Conservation (phyloP, 495 filamentous ascomycete genomes). For the Xylaria telfairii region DNA sequence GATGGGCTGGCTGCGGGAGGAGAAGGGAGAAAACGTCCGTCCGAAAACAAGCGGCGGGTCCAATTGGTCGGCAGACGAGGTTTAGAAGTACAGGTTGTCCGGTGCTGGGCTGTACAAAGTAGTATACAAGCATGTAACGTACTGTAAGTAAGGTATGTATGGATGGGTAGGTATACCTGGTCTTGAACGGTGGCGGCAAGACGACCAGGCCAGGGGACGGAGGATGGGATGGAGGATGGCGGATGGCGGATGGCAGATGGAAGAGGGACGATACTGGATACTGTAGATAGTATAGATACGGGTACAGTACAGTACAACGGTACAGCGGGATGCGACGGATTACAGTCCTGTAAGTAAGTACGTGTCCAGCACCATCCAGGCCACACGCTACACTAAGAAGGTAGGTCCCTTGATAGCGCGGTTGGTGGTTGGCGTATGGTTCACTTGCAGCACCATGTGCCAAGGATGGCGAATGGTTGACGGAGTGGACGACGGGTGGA, state of each 20-base stretch:
- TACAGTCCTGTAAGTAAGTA: too few species aligned
- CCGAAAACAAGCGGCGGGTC: constrained; percentile 24
- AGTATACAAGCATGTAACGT: too few species aligned
- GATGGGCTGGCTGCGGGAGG: constrained; percentile 14
- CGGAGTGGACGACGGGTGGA: constrained; percentile 1
- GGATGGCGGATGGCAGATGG: background rate
- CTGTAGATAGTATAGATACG: background rate
- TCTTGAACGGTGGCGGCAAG: background rate
- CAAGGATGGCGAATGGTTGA: constrained; percentile 11
- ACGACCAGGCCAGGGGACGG: background rate
- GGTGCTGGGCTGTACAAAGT: background rate
- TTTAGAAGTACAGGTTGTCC: background rate
- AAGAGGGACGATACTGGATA: background rate
- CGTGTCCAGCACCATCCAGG: constrained; percentile 5
- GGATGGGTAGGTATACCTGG: too few species aligned
- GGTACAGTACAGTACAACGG: background rate
- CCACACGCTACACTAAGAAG: background rate
- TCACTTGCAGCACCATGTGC: constrained; percentile 14
- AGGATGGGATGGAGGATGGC: background rate
- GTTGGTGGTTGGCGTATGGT: background rate
- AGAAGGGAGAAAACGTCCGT: constrained; percentile 24
- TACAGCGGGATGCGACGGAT: background rate
- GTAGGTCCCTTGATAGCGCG: background rate
- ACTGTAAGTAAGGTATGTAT: too few species aligned
- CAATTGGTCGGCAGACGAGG: constrained; percentile 7